These are phyloP conservation scores for Russula brevipes DNA, from an alignment of 768 basidiomycete species.

Conservation along the genomic window DNA sequence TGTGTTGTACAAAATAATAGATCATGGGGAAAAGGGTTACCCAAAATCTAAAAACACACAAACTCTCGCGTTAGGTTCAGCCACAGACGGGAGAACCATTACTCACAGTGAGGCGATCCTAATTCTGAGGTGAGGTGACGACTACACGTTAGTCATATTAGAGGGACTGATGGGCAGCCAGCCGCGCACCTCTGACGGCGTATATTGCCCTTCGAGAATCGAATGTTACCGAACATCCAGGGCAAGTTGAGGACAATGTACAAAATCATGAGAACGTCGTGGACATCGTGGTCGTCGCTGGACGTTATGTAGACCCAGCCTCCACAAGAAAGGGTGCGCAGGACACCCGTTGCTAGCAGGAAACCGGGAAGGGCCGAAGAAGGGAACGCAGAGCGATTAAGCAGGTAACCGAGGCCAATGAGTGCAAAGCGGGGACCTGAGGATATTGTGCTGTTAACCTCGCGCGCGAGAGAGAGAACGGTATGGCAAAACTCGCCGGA, in stretches of 20 bases:
- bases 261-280: constrained; percentile 83
- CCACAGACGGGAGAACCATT: neutral
- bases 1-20: constrained; percentile 84
- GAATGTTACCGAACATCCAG: constrained; percentile 75
- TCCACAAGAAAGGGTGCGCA: constrained; percentile 77
- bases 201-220: constrained; percentile 49
- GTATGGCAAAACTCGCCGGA: constrained; percentile 44
- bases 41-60: constrained; percentile 57
- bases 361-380: constrained; percentile 39
- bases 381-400: constrained; percentile 42
- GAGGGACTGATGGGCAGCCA: neutral
- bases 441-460: neutral
- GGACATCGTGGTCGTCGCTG: constrained; percentile 73
- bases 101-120: constrained; percentile 49
- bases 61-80: neutral
- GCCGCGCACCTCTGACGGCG: constrained; percentile 48
- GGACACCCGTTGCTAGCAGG: constrained; percentile 56
- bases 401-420: constrained; percentile 56
- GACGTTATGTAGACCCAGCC: constrained; percentile 93
- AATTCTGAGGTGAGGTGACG: constrained; percentile 41
- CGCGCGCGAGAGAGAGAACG: neutral
- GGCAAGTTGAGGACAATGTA: constrained; percentile 83
- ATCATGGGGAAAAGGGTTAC: constrained; percentile 62
- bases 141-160: constrained; percentile 1
- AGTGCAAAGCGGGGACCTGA: constrained; percentile 64